Evolutionary conservation across 2,329 filamentous ascomycete genomes (phyloP).

Genomic region (Fusarium tjaetaba): DNA sequence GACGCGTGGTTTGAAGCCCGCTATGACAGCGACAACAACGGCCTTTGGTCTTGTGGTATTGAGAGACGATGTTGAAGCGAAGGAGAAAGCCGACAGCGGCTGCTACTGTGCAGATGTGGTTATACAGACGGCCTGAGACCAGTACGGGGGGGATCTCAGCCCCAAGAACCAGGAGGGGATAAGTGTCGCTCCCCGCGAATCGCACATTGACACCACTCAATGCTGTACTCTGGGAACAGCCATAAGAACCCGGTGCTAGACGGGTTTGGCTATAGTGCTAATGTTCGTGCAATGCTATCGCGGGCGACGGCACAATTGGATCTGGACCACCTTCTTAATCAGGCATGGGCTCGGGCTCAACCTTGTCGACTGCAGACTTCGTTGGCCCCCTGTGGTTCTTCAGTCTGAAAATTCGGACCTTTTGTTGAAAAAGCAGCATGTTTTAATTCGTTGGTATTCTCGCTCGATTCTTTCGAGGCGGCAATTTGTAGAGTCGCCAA

Average conservation of each 20-base stretch:
- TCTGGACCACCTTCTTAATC: slow-evolving; percentile 29
- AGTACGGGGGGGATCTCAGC: slow-evolving; percentile 29
- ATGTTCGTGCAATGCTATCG: slow-evolving; percentile 13
- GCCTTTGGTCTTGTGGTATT: slow-evolving; percentile 24
- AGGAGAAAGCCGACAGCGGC: slow-evolving; percentile 34
- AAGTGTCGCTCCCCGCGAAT: slow-evolving; percentile 36
- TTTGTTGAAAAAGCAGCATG: slow-evolving; percentile 27
- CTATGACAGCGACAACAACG: slow-evolving; percentile 28
- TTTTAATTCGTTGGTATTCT: slow-evolving; percentile 1
- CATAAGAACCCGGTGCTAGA: slow-evolving; percentile 26
- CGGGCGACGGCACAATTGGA: slow-evolving; percentile 28
- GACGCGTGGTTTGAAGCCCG: slow-evolving; percentile 36
- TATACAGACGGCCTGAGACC: slow-evolving; percentile 31
- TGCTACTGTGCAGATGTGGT: slow-evolving; percentile 33
- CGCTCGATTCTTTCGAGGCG: slow-evolving; percentile 5
- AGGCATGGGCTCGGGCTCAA: slow-evolving; percentile 10
- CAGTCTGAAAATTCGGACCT: slow-evolving; percentile 38
- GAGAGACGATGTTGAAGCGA: slow-evolving; percentile 29
- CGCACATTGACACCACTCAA: slow-evolving; percentile 28
- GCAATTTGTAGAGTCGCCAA: background rate
- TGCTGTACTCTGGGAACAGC: background rate
- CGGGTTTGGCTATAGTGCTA: slow-evolving; percentile 15
- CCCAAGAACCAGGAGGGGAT: slow-evolving; percentile 27
- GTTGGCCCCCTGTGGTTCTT: slow-evolving; percentile 20
- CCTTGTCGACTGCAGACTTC: slow-evolving; percentile 27